Base-by-base conservation (phyloP, 2,329 filamentous ascomycete species). In the Triangularia setosa region DNA sequence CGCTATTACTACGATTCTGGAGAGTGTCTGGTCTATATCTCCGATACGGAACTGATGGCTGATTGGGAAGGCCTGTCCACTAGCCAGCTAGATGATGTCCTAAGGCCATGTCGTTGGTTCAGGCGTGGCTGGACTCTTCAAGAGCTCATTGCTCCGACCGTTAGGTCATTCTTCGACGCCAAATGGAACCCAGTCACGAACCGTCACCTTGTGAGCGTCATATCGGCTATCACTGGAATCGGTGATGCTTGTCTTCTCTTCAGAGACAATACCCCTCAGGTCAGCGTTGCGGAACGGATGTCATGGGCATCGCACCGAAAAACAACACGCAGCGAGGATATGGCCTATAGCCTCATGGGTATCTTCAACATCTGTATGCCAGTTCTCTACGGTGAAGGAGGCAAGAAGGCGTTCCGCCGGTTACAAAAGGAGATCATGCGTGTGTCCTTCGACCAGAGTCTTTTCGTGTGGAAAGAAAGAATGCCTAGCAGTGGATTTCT, bases 1-100 rank as follows among this genome's bases (percentile, higher is more conserved):
- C 61, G 58, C 1, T 72, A 69, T 69, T 73, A 73, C 24, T 58
- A 40, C 8, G 60, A 64, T 1, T 64, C 71, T 1, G 28, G 12
- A 1, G 14, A 68, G 8, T 72, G 72, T n/a, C 35, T 40, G 11
- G 35, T 40, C 35, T 40, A 40, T 14, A 12, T 40, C 35, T 40
- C 35, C 14, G 35, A 40, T 8, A 40, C 35, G 4, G 4, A n/a
- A 40, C 16, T 14, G 4, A 16, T 40, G 14, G 14, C 14, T 40
- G 35, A 40, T 8, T 40, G 35, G 35, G 35, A 8, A 40, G 14
- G 16, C 35, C 16, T 40, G 2, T 40, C 35, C 2, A n/a, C 1
- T 40, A 14, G 1, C 35, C 6, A 40, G 14, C 14, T 40, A 5
- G 14, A 16, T n/a, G 35, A 54, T 24, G 21, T 5, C 2, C 28